Evolutionary conservation across 108 stramenopile genomes (phyloP).

Genomic region (Mediolabrus comicus): DNA sequence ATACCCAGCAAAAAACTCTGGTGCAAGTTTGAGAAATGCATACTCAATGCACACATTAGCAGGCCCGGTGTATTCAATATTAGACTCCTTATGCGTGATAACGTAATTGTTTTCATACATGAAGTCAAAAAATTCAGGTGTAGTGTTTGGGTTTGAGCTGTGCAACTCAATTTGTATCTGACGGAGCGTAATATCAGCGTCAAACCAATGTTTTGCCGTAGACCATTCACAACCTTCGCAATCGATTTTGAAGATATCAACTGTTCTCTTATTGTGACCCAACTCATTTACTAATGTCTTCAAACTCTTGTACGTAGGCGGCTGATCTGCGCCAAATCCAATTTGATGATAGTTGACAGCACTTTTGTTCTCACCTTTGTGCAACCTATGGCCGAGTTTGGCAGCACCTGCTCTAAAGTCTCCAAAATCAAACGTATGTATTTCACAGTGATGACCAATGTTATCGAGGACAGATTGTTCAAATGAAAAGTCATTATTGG

Average conservation of each 20-base stretch:
- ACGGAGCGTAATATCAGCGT: slow-evolving; percentile 4
- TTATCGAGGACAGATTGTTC: slow-evolving; percentile 21
- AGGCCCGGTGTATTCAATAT: neutral
- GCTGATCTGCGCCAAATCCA: neutral
- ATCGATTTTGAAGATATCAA: slow-evolving; percentile 30
- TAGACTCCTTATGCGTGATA: slow-evolving; percentile 29
- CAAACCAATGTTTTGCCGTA: slow-evolving; percentile 4
- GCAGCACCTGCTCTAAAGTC: neutral
- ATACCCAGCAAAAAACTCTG: neutral
- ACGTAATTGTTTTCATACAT: slow-evolving; percentile 31
- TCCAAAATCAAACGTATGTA: slow-evolving; percentile 33
- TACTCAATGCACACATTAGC: neutral
- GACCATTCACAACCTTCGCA: slow-evolving; percentile 5
- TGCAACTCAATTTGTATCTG: slow-evolving; percentile 61
- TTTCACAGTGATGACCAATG: slow-evolving; percentile 28
- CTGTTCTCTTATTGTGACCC: neutral
- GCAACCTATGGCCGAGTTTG: neutral
- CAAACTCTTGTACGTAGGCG: neutral
- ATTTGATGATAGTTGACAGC: slow-evolving; percentile 6
- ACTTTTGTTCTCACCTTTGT: neutral
- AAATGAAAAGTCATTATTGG: slow-evolving; percentile 41
- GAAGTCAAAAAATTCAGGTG: slow-evolving; percentile 23
- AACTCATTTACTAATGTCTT: neutral
- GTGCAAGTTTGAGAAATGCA: neutral
- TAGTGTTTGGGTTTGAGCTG: neutral